Base-by-base conservation (phyloP, 352 stramenopile species). In the Blastocystis hominis region DNA sequence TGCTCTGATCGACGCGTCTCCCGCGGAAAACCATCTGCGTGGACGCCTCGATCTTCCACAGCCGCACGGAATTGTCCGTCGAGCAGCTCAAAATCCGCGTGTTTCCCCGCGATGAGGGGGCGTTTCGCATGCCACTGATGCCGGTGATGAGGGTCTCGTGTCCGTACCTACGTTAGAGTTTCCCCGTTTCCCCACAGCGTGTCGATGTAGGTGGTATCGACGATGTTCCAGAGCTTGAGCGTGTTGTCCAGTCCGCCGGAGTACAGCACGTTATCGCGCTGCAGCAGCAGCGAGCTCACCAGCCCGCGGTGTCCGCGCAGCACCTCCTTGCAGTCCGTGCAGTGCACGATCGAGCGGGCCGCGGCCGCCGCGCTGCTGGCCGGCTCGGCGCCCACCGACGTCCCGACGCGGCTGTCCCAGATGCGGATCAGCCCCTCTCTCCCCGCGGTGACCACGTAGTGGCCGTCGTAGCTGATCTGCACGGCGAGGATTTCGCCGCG, bases 41-140 rank as follows among this genome's bases (percentile, higher is more conserved):
- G 89, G 97, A 93, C 88, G 97, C 94, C 0, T 93, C 92, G 78
- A 98, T 95, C 92, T 98, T 98, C 95, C 95, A 98, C 86, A 96
- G 91, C 44, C 94, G 94, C 72, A 97, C 92, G 88, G 93, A 96
- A 24, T 93, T 92, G 88, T 98, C 95, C 50, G 92, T 93, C 46
- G 93, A 93, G 75, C 92, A 94, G 62, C 93, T 96, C 55, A 97
- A 36, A 6, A 81, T 68, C 20, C 72, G 72, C 54, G 72, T 81
- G 36, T 64, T 64, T 46, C 34, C 44, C 10, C 44, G 50, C 2
- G 72, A 68, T 5, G 46, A n/a, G 17, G 66, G 20, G 24, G 50
- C 17, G 7, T 36, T 34, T 30, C 72, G 72, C n/a, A 38, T 20
- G 17, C 72, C 72, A 17, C 46, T 66, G n/a, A 81, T 7, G 7